These are phyloP conservation scores for Fusarium pseudograminearum DNA, from an alignment of 2,329 filamentous ascomycete genomes.

Conservation along the genomic window DNA sequence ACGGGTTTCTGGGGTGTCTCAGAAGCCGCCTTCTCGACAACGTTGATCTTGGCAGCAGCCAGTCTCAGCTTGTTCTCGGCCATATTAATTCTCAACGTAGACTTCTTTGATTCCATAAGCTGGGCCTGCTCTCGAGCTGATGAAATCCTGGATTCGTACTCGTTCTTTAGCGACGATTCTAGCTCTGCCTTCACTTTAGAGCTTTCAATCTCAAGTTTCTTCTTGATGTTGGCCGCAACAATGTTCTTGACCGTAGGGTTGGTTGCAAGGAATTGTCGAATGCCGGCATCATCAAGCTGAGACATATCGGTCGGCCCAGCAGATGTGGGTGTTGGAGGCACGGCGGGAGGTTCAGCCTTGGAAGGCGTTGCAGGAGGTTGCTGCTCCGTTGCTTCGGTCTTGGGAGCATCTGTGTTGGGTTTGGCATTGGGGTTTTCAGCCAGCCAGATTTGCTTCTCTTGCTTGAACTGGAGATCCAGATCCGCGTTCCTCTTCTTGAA, in stretches of 20 bases:
- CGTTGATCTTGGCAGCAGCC: conserved; percentile 77
- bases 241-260: conserved; percentile 70
- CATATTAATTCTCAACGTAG: conserved; percentile 81
- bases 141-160: conserved; percentile 65
- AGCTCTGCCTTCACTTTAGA: conserved; percentile 69
- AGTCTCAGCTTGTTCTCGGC: conserved; percentile 74
- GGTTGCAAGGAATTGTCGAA: conserved; percentile 67
- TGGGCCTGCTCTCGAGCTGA: conserved; percentile 73
- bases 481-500: conserved; percentile 67
- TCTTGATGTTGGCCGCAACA: conserved; percentile 72
- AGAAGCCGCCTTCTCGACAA: conserved; percentile 84
- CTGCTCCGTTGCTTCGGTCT: conserved; percentile 33
- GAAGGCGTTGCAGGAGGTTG: conserved; percentile 54
- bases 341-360: conserved; percentile 52
- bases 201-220: conserved; percentile 75
- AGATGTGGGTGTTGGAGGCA: conserved; percentile 54
- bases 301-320: conserved; percentile 57
- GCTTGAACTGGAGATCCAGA: conserved; percentile 68
- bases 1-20: conserved; percentile 89
- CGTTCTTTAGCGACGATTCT: conserved; percentile 61
- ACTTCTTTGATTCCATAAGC: conserved; percentile 80
- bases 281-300: conserved; percentile 66
- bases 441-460: conserved; percentile 72
- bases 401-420: conserved; percentile 39
- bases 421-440: conserved; percentile 61